Conservation (phyloP, 1,284 basidiomycete genomes). For the Gymnopus androsaceus region DNA sequence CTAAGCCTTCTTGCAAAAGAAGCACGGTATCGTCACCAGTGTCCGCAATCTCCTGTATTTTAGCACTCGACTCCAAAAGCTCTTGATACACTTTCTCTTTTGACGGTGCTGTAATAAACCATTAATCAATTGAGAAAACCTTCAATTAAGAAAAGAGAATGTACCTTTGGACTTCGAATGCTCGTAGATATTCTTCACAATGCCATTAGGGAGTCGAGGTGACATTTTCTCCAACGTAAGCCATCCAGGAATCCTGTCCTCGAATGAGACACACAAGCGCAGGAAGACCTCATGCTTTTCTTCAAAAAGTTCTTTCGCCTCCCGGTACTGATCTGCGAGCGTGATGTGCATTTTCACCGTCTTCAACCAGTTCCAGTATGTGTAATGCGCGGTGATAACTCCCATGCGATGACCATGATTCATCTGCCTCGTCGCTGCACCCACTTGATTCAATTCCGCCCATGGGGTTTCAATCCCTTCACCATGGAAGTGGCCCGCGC, state of each 20-base stretch:
- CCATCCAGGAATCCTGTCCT: neutral
- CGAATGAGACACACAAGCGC: neutral
- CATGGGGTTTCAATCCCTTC: slow-evolving; percentile 28
- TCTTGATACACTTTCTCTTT: neutral
- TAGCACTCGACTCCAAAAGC: neutral
- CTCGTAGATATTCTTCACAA: neutral
- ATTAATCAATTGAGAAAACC: neutral
- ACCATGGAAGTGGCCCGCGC: slow-evolving; percentile 26
- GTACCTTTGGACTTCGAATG: neutral
- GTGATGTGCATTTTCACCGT: neutral
- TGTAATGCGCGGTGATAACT: slow-evolving; percentile 22
- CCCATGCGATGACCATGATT: slow-evolving; percentile 28
- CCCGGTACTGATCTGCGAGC: neutral
- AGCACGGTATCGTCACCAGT: neutral
- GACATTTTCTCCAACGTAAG: neutral
- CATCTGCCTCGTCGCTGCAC: slow-evolving; percentile 25
- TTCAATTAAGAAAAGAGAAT: too few relatives aligned
- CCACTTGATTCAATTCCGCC: slow-evolving; percentile 27
- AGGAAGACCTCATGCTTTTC: neutral
- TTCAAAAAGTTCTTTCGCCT: neutral
- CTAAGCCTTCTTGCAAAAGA: neutral
- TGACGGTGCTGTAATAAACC: neutral
- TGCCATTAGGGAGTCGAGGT: neutral
- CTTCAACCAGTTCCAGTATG: slow-evolving; percentile 29
- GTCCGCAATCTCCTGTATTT: neutral